Conservation (phyloP, 176 grass and related monocot species). For the Pontederia paniculata region DNA sequence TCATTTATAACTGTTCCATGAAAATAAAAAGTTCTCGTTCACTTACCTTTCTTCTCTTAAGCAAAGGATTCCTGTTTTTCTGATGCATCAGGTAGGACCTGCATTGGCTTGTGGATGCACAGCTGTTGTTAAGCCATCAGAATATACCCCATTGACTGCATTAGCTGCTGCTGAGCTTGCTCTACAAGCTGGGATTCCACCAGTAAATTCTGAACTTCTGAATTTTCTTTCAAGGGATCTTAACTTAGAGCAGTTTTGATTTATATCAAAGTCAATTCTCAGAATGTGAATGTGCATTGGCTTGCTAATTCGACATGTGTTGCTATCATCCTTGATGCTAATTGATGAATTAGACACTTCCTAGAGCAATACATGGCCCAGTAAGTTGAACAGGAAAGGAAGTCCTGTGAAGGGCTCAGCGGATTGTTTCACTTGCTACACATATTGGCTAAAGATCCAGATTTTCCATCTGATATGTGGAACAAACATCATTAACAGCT, state of each 20-base stretch:
- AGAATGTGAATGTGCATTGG: neutral
- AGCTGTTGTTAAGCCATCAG: slow-evolving; percentile 91
- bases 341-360: too few relatives aligned
- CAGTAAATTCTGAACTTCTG: slow-evolving; percentile 38
- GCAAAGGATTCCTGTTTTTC: neutral
- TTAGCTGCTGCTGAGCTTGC: slow-evolving; percentile 94
- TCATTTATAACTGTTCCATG: slow-evolving; percentile 10
- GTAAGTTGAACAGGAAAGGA: too few relatives aligned
- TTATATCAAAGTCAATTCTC: neutral
- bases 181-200: slow-evolving; percentile 95
- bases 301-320: too few relatives aligned
- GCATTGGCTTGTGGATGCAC: slow-evolving; percentile 93
- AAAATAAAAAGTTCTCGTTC: neutral
- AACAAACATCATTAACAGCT: too few relatives aligned
- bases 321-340: too few relatives aligned
- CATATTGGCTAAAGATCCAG: too few relatives aligned
- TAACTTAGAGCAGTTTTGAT: neutral
- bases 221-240: slow-evolving; percentile 3
- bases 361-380: too few relatives aligned
- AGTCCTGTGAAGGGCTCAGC: too few relatives aligned
- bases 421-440: too few relatives aligned
- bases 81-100: slow-evolving; percentile 64
- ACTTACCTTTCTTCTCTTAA: neutral
- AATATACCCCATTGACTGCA: slow-evolving; percentile 93
- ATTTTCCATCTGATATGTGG: too few relatives aligned